Evolutionary conservation across 2,329 filamentous ascomycete species (phyloP).

Genomic region (Apiospora koreana): DNA sequence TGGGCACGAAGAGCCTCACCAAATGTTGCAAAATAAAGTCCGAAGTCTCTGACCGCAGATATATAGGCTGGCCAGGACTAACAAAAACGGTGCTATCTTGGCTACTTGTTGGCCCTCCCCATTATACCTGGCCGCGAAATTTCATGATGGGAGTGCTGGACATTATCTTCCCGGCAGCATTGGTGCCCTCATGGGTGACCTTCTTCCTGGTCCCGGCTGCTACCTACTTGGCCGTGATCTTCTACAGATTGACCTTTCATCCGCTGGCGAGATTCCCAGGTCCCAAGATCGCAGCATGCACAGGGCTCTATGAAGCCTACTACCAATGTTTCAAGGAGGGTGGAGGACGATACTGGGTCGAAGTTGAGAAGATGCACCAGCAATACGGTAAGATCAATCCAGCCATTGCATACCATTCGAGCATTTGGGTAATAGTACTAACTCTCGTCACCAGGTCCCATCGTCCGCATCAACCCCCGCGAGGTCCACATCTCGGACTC

Average conservation of each 20-base stretch:
- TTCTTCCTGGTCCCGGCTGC: background rate
- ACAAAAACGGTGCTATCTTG: no score
- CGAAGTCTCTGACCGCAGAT: background rate
- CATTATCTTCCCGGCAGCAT: background rate
- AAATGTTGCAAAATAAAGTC: background rate
- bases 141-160: background rate
- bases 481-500: constrained; percentile 13
- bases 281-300: constrained; percentile 22
- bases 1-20: background rate
- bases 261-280: constrained; percentile 24
- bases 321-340: constrained; percentile 26
- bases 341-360: constrained; percentile 25
- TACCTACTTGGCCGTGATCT: constrained; percentile 15
- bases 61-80: background rate
- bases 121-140: background rate
- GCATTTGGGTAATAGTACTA: no score
- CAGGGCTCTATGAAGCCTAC: constrained; percentile 26
- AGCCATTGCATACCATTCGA: no score
- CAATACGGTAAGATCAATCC: constrained; percentile 20
- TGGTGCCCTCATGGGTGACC: background rate
- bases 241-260: constrained; percentile 23
- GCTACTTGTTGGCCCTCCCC: background rate
- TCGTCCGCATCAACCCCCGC: constrained; percentile 14
- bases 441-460: background rate
- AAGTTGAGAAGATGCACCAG: constrained; percentile 25